Base-by-base conservation (phyloP, 176 grass and related monocot genomes). In the Paspalum vaginatum region DNA sequence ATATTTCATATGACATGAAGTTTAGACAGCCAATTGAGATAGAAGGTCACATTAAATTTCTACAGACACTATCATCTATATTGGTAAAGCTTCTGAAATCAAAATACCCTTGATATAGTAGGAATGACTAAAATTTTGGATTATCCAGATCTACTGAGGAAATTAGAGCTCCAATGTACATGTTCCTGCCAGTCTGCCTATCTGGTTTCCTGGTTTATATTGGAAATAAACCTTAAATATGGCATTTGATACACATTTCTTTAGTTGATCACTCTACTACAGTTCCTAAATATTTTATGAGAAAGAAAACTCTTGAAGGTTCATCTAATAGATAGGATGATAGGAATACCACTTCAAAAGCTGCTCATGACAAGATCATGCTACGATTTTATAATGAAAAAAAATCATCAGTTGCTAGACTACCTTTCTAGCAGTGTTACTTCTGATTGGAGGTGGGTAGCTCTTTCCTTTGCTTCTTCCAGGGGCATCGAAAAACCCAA, bases 401-500 rank as follows among this genome's bases (percentile, higher is more conserved):
- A 78, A 74, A 79, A 15, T 14, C 1, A 52, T 17, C 11, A 50
- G 6, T 26, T 55, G 47, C 52, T 49, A 51, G 51, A 43, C 61
- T 40, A 93, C 92, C 96, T 99, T 81, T 95, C 96, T 8, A 99
- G 52, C 42, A 90, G 62, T 77, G 88, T 89, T 80, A 93, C 24
- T 72, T 99, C 92, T 59, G 92, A 93, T 79, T 99, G 92, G 44
- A 93, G 86, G 74, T 95, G 92, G 24, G 75, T 86, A 83, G 61
- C 72, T 89, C 96, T 91, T 79, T 95, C 88, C 76, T 93, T 89
- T 65, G 96, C 90, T 46, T 70, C 69, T 74, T 93, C 90, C 8
- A 88, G 71, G 21, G 96, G 92, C 96, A 99, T 99, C 8, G 88
- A 93, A 54, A 84, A 84, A 43, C 92, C 96, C 62, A 99, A 56